A percentile compares a stretch with the other conserved stretches of the same genome.
phyloP scores from a whole-genome alignment of 2,329 filamentous ascomycete genomes.

The Microascus cirrosus region DNA sequence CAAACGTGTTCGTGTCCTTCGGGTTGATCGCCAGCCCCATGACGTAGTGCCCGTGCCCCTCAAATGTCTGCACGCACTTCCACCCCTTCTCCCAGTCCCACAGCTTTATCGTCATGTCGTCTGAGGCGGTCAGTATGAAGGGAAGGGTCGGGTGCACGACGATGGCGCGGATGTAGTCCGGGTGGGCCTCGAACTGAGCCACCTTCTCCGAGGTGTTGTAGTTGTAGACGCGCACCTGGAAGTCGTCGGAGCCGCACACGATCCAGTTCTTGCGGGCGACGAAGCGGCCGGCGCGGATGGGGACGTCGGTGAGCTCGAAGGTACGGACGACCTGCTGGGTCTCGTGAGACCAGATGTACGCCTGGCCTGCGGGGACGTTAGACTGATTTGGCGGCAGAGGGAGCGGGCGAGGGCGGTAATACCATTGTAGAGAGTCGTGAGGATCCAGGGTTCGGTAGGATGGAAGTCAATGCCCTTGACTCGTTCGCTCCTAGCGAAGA shows the following conservation, averaged over 20 bases:
- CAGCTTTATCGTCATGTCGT: conserved; percentile 97
- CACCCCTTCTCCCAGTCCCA: conserved; percentile 99
- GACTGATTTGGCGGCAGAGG: not conserved
- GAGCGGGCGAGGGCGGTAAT: conserved; percentile 13
- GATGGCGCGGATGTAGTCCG: conserved; percentile 96
- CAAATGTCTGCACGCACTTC: conserved; percentile 96
- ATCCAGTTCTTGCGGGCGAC: conserved; percentile 99
- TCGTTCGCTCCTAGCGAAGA: conserved; percentile 74
- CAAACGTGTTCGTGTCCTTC: conserved; percentile 87
- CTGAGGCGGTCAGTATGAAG: conserved; percentile 88
- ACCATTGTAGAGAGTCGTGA: conserved; percentile 95
- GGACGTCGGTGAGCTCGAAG: conserved; percentile 97
- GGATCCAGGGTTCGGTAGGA: conserved; percentile 89
- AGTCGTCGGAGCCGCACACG: conserved; percentile 90
- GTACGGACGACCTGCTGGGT: conserved; percentile 96
- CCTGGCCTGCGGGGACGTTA: conserved; percentile 57
- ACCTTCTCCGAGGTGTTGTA: conserved; percentile 99
- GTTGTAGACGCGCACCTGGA: conserved; percentile 82
- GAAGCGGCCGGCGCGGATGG: conserved; percentile 91
- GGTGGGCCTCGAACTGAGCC: conserved; percentile 91
- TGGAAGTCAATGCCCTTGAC: conserved; percentile 98
- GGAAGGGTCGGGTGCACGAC: conserved; percentile 91
- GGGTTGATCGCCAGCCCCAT: conserved; percentile 97
- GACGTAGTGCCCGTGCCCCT: conserved; percentile 92
- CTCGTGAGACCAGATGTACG: conserved; percentile 98